Evolutionary conservation across 768 basidiomycete genomes (phyloP), one percentile per base, ranked within the genome.

Genomic region (Tephrocybe sp.): DNA sequence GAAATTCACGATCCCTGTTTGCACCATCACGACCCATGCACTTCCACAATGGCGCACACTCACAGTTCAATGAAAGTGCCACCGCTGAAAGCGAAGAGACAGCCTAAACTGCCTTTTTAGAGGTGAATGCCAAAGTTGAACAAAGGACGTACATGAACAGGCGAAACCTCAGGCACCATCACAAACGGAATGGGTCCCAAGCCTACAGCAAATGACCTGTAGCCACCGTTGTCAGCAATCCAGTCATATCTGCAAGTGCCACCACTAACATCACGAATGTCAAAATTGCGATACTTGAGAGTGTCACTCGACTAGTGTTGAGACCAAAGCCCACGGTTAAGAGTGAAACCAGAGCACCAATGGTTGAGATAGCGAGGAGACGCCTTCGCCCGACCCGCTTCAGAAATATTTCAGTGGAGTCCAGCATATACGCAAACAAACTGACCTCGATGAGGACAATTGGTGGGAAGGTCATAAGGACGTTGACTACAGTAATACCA

Each of bases 171-270:
- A 14, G 93, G 85, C 26, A 96, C 85, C 67, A 98, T 85, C 33
- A 98, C 84, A 63, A 94, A 98, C 0, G 96, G 95, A 28, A 98
- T 72, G 1, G 96, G 94, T 1, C 96, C 96, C 15, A 98, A 76
- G 2, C 95, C 96, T 28, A 88, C 69, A 1, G 94, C 90, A 67
- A 95, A 98, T 0, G 90, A 88, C 68, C 90, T 90, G 51, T 9
- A 41, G 43, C n/a, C 32, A 51, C 33, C 15, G 17, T 24, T 8
- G 25, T 37, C n/a, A 39, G 14, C 25, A 1, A n/a, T 38, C 11
- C 34, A 15, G 17, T 39, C 44, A 48, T n/a, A 45, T 25, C 10
- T 34, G 45, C 41, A 52, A 24, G 4, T 28, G 20, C 26, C 4
- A 24, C 38, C 45, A 43, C 36, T 18, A 62, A 89, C 91, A 85